A percentile compares a stretch with the other conserved stretches of the same genome.
Evolutionary conservation across 2,329 filamentous ascomycete genomes (phyloP).

Genomic region (Neopestalotiopsis rosae): DNA sequence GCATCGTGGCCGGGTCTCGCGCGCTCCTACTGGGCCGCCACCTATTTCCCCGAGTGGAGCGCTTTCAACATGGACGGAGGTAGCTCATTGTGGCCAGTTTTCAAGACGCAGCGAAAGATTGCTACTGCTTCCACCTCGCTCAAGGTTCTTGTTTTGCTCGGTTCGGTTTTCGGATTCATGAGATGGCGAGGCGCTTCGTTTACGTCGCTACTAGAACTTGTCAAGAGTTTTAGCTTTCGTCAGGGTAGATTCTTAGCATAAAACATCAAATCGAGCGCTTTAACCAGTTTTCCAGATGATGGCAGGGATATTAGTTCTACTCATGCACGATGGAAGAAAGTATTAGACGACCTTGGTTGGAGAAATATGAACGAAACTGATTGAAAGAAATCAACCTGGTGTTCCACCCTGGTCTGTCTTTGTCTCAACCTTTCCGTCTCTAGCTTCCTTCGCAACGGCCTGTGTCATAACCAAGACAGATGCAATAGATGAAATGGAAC

Average conservation of each 20-base stretch:
- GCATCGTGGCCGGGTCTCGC: slow-evolving; percentile 42
- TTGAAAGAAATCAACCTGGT: too few species aligned
- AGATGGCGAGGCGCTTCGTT: background rate
- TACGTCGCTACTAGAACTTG: background rate
- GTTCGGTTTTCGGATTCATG: background rate
- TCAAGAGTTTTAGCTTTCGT: background rate
- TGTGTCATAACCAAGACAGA: too few species aligned
- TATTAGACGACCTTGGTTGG: too few species aligned
- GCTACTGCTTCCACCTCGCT: background rate
- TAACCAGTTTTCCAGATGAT: too few species aligned
- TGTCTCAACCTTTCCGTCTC: too few species aligned
- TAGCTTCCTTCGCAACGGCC: too few species aligned
- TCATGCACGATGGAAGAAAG: too few species aligned
- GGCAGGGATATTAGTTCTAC: too few species aligned
- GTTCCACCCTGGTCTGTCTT: too few species aligned
- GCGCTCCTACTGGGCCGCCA: slow-evolving; percentile 35
- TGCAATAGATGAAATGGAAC: too few species aligned
- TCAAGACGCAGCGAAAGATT: background rate
- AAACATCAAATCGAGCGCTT: too few species aligned
- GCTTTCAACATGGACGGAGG: slow-evolving; percentile 21
- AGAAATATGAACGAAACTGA: too few species aligned
- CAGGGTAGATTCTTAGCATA: background rate
- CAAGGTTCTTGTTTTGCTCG: background rate
- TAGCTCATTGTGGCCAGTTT: background rate
- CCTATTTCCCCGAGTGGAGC: slow-evolving; percentile 29